Percentiles rank a stretch among this genome's conserved stretches.
These are phyloP conservation scores for Colletotrichum zoysiae DNA, from an alignment of 2,329 filamentous ascomycete genomes.

Conservation along the genomic window DNA sequence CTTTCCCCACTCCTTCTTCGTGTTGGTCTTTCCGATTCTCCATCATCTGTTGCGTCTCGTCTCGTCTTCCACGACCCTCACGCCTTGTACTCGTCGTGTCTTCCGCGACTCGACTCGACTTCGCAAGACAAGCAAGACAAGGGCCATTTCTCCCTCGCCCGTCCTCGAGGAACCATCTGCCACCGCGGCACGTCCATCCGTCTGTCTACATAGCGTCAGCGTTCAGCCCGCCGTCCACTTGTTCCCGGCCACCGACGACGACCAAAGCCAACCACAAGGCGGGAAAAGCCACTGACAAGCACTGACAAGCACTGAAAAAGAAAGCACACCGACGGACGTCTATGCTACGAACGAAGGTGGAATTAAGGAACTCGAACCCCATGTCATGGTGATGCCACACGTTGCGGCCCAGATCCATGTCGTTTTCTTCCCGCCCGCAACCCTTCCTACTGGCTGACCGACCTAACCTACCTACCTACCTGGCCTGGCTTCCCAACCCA, in stretches of 20 bases:
- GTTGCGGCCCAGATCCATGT: slow-evolving; percentile 36
- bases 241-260: not conserved
- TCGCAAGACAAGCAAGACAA: too few species aligned
- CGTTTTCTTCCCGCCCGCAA: slow-evolving; percentile 3
- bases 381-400: slow-evolving; percentile 41
- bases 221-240: not conserved
- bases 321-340: slow-evolving; percentile 3
- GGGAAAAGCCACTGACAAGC: not conserved
- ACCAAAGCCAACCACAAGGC: not conserved
- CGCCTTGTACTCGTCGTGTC: too few species aligned
- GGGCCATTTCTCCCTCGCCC: not conserved
- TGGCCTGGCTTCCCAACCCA: not conserved
- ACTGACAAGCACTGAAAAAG: too few species aligned
- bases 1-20: slow-evolving; percentile 11
- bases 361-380: slow-evolving; percentile 29
- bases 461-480: too few species aligned
- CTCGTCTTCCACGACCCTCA: not conserved
- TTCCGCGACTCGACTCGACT: not conserved
- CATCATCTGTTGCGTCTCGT: not conserved
- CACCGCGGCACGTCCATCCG: slow-evolving; percentile 1
- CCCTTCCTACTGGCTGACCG: slow-evolving; percentile 13
- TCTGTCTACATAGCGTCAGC: not conserved
- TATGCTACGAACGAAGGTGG: not conserved
- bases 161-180: not conserved
- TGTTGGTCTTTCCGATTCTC: slow-evolving; percentile 10